Percentiles rank a stretch among this genome's conserved stretches.
phyloP scores from a whole-genome alignment of 352 stramenopile genomes.

The Phytophthora cactorum region DNA sequence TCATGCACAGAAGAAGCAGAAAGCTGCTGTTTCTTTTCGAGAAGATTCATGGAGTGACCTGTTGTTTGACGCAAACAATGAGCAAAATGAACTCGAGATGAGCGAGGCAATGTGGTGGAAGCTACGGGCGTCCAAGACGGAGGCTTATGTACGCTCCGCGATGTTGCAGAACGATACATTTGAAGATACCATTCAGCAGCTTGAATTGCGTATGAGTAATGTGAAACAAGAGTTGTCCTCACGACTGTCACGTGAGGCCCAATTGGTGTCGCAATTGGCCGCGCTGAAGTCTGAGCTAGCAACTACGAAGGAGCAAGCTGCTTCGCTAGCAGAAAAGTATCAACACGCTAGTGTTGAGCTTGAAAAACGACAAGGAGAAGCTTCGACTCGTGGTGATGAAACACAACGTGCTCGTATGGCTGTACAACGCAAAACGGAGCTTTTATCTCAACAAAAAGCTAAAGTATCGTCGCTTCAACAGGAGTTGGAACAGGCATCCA shows the following conservation, averaged over 20 bases:
- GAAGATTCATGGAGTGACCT: conserved; percentile 6
- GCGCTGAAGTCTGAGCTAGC: conserved; percentile 40
- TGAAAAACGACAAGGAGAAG: conserved; percentile 33
- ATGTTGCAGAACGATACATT: conserved; percentile 55
- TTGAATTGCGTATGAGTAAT: conserved; percentile 49
- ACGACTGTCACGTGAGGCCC: conserved; percentile 37
- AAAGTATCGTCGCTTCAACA: conserved; percentile 35
- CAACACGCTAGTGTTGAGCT: conserved; percentile 37
- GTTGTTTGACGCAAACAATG: not conserved
- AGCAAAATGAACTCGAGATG: conserved; percentile 1
- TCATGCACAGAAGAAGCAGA: not conserved
- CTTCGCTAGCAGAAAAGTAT: conserved; percentile 44
- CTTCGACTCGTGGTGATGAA: conserved; percentile 33
- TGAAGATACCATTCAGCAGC: conserved; percentile 44
- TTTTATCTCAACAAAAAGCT: conserved; percentile 48
- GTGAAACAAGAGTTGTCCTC: conserved; percentile 45
- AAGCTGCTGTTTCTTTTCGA: not conserved
- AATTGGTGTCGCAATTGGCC: conserved; percentile 30
- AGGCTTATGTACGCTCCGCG: conserved; percentile 42
- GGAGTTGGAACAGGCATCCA: conserved; percentile 33
- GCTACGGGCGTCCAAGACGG: conserved; percentile 39
- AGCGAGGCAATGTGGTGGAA: conserved; percentile 35
- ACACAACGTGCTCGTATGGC: conserved; percentile 38
- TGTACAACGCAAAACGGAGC: conserved; percentile 57
- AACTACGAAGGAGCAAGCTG: conserved; percentile 37